phyloP scores from a whole-genome alignment of 169 alveolate genomes.

The Perkinsus olseni region DNA sequence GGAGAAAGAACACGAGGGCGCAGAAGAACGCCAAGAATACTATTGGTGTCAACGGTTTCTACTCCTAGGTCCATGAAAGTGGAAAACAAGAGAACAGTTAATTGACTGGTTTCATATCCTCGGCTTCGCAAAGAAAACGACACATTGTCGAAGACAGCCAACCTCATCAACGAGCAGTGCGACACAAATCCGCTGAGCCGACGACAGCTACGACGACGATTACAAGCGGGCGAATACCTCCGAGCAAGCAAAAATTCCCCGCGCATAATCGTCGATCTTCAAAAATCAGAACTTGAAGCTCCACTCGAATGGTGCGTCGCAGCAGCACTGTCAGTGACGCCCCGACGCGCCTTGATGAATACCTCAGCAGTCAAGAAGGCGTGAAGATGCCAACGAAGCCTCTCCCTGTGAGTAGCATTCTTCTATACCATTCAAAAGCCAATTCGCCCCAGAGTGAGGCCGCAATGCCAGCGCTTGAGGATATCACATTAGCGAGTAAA shows the following conservation, averaged over 20 bases:
- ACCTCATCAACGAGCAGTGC: background rate
- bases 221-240: background rate
- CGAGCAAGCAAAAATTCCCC: background rate
- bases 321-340: background rate
- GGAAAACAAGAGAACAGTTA: too few species aligned
- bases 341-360: background rate
- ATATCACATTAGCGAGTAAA: too few species aligned
- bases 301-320: background rate
- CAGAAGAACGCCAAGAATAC: too few species aligned
- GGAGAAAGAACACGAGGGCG: too few species aligned
- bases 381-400: background rate
- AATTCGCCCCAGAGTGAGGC: too few species aligned
- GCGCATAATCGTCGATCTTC: background rate
- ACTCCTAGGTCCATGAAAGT: too few species aligned
- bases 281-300: background rate
- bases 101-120: background rate
- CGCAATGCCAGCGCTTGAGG: too few species aligned
- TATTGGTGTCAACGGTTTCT: too few species aligned
- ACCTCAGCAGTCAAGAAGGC: background rate
- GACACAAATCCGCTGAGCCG: conserved; percentile 2
- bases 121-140: background rate
- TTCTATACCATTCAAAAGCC: too few species aligned
- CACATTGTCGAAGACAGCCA: background rate
- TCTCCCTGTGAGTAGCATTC: background rate
- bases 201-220: background rate